Base-by-base conservation (phyloP, 768 basidiomycete species). In the Leccinum boreale region DNA sequence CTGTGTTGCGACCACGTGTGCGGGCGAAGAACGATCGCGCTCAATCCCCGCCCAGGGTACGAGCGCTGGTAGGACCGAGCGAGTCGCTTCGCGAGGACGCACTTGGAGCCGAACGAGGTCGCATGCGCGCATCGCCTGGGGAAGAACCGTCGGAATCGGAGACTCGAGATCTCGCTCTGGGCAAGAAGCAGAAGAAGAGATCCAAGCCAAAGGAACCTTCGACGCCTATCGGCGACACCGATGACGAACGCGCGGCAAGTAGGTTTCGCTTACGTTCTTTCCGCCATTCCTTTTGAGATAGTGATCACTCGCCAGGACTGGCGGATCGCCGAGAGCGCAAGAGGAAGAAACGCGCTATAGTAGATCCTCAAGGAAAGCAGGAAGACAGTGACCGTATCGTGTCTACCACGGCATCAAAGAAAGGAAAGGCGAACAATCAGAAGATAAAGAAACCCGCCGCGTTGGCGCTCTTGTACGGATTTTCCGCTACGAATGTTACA, bases 291-390 rank as follows among this genome's bases (percentile, higher is more conserved):
- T 5, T 26, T 29, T 51, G 48, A 47, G 2, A 44, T 44, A 11
- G 10, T 11, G 4, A 26, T 44, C 23, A 59, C 31, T 33, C 36
- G 53, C 21, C 44, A 92, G 89, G 89, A 55, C 71, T 89, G 12
- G 74, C 78, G 11, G 85, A 86, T 60, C 81, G 90, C 26, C 81
- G 86, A 14, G 82, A 88, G 59, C 78, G 84, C 47, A 85, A 86
- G 68, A 80, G 82, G 53, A 71, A 72, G 23, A 89, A 83, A 65
- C 80, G 80, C 21, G 79, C 77, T 3, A 84, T 87, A 36, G 76
- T 85, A 36, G 67, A 75, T 39, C 58, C 65, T 28, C 46, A 57
- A 21, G 59, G 57, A 33, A 59, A 62, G 50, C 58, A 57, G 52
- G 58, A 56, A 42, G 53, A 31, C 29, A 28, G 50, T 2, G 53